Conservation (phyloP, 2,329 filamentous ascomycete genomes). For the Curvularia sp. region DNA sequence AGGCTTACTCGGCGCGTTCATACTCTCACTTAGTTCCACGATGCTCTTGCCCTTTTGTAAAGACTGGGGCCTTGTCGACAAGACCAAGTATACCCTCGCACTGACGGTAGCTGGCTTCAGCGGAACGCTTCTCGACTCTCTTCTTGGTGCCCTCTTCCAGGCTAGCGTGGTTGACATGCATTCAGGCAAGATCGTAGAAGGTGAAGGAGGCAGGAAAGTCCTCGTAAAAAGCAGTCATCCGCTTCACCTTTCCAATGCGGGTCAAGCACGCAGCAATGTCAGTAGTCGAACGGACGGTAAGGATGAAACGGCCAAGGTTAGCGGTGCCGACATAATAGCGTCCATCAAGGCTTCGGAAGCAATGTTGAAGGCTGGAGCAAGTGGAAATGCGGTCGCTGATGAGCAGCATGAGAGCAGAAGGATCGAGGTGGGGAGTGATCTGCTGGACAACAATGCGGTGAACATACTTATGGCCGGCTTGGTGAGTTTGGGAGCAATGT, state of each 20-base stretch:
- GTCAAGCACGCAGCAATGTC: slow-evolving; percentile 47
- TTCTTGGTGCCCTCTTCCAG: slow-evolving; percentile 85
- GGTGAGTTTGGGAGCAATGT: slow-evolving; percentile 83
- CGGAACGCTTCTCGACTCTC: slow-evolving; percentile 85
- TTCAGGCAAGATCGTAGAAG: slow-evolving; percentile 88
- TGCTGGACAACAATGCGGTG: slow-evolving; percentile 94
- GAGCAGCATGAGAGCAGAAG: slow-evolving; percentile 57
- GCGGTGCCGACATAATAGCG: slow-evolving; percentile 29
- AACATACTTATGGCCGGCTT: slow-evolving; percentile 88
- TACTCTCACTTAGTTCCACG: slow-evolving; percentile 72
- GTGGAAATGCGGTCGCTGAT: slow-evolving; percentile 38
- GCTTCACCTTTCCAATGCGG: slow-evolving; percentile 40
- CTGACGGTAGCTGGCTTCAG: slow-evolving; percentile 76
- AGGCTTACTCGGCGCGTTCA: slow-evolving; percentile 74
- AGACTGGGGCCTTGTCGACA: slow-evolving; percentile 35
- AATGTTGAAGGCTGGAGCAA: slow-evolving; percentile 41
- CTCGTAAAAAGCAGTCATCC: slow-evolving; percentile 46
- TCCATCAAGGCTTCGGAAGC: slow-evolving; percentile 41
- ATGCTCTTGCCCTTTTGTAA: slow-evolving; percentile 74
- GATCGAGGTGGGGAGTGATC: slow-evolving; percentile 70
- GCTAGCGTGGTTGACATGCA: slow-evolving; percentile 83
- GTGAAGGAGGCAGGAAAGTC: slow-evolving; percentile 72
- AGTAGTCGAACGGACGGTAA: slow-evolving; percentile 53
- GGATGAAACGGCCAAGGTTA: slow-evolving; percentile 47
- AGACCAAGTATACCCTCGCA: slow-evolving; percentile 55